A percentile compares a stretch with the other conserved stretches of the same genome.
These are phyloP conservation scores for Trichopus zeylanicus DNA, from an alignment of 116 monocot genomes.

Conservation along the genomic window DNA sequence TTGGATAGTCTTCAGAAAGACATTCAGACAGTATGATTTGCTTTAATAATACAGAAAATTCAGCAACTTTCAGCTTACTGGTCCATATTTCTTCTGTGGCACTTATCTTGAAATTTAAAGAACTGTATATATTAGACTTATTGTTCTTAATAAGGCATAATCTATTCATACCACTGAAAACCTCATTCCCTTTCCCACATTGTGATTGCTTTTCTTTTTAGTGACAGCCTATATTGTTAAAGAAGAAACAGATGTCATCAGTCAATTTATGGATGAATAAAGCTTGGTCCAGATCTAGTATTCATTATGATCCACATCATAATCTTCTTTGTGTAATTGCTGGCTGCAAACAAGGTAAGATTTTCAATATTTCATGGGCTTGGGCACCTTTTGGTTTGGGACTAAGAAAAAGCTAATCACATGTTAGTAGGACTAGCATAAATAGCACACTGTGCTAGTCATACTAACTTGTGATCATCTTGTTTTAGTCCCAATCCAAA, in stretches of 20 bases:
- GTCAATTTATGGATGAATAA: slow-evolving; percentile 96
- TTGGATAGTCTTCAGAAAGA: slow-evolving; percentile 54
- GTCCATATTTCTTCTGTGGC: slow-evolving; percentile 4
- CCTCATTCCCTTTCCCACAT: background rate
- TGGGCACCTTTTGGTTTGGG: background rate
- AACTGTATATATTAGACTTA: too few species aligned
- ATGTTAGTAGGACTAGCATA: too few species aligned
- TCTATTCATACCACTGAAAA: background rate
- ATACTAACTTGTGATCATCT: too few species aligned
- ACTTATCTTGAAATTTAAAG: too few species aligned
- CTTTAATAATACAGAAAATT: slow-evolving; percentile 1
- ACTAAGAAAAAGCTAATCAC: too few species aligned
- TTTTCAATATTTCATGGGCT: background rate
- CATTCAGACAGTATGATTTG: slow-evolving; percentile 33
- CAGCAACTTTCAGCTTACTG: slow-evolving; percentile 4
- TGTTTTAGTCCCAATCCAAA: too few species aligned
- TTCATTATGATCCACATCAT: slow-evolving; percentile 93
- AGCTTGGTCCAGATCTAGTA: slow-evolving; percentile 69
- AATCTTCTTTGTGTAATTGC: slow-evolving; percentile 75
- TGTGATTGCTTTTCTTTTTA: slow-evolving; percentile 9
- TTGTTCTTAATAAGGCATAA: too few species aligned
- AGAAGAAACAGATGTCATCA: slow-evolving; percentile 35
- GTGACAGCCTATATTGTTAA: slow-evolving; percentile 62
- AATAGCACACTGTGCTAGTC: too few species aligned
- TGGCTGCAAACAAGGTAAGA: slow-evolving; percentile 65